Evolutionary conservation across 768 basidiomycete genomes (phyloP), one percentile per base, ranked within the genome.

Genomic region (Pulveroboletus sp.): DNA sequence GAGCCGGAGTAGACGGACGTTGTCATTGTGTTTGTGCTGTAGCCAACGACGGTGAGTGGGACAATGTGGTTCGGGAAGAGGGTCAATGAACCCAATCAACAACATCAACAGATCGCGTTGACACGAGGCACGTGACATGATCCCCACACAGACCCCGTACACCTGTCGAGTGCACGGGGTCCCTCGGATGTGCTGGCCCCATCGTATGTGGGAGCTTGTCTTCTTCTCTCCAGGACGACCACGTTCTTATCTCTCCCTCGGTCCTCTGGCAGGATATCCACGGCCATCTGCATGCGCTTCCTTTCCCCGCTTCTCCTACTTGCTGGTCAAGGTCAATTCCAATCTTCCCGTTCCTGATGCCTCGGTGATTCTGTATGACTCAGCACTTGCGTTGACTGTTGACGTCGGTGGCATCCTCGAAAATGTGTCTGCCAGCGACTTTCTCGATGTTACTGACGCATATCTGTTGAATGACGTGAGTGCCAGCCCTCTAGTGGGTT

Each of bases 311-410:
- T 73, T 40, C 39, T 70, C 47, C 57, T 78, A 58, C 73, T 84
- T 70, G 80, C 79, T 64, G 73, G 80, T 56, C 81, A 75, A 80
- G 81, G 85, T 82, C n/a, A 15, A 58, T 39, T 58, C 5, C 31
- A 3, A 12, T 32, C 31, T 12, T 47, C n/a, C 14, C 47, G 3
- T 2, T 15, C 32, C 12, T 38, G 18, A 54, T 28, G 26, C 14
- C 17, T 17, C 17, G 10, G 17, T 28, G 9, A 9, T n/a, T 4
- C 8, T 43, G 11, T 44, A 15, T 6, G n/a, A 9, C 42, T 5
- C 38, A 69, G 78, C 65, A 31, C 57, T 77, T 47, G 71, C 79
- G 24, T 73, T 85, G 66, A 76, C 71, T 51, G 71, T 86, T 57
- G 67, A 69, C 36, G 58, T 82, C 32, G 72, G 71, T 33, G 69